Base-by-base conservation (phyloP, 129 eudicot genomes). In the Pseudognaphalium luteoalbum region DNA sequence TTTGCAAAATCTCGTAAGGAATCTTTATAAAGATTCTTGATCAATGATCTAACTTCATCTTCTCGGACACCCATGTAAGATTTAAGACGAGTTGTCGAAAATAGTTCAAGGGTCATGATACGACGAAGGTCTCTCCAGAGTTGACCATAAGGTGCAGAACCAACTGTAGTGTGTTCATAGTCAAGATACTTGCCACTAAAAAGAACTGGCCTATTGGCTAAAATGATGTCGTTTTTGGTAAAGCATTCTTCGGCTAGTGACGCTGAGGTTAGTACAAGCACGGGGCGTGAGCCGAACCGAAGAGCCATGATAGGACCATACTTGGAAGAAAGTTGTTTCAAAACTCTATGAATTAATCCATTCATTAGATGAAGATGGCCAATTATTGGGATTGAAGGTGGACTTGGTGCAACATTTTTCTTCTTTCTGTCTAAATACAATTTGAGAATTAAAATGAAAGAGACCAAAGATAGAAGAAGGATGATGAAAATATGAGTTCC, bases 111-210 rank as follows among this genome's bases (percentile, higher is more conserved):
- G 41, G 78, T 73, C 28, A 69, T 29, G 7, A 83, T 39, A 1
- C 85, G 90, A 67, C 87, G 83, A 19, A 80, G 76, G 56, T 80
- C 81, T 41, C 80, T 69, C 90, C 87, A 83, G 16, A 78, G 87
- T 30, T 57, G 68, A 17, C 89, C 89, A 57, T 86, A 82, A 0
- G 85, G 78, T 6, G 81, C 75, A 16, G 76, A 28, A 47, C 83
- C 85, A 32, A 86, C 5, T n/a, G 85, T 70, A n/a, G 85, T 62
- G 64, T 70, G 60, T 21, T 81, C 30, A 9, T 81, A 76, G 28
- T 63, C 68, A 19, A 81, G 66, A 51, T 82, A 74, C 58, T 82
- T 72, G 52, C 82, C 82, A 4, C 68, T 56, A 6, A 66, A 17
- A 39, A 82, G 82, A 7, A 51, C 60, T 6, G 82, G 86, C 15